These are phyloP conservation scores for Entomortierella beljakovae DNA, from an alignment of 192 early-diverging fungal species.

Conservation along the genomic window DNA sequence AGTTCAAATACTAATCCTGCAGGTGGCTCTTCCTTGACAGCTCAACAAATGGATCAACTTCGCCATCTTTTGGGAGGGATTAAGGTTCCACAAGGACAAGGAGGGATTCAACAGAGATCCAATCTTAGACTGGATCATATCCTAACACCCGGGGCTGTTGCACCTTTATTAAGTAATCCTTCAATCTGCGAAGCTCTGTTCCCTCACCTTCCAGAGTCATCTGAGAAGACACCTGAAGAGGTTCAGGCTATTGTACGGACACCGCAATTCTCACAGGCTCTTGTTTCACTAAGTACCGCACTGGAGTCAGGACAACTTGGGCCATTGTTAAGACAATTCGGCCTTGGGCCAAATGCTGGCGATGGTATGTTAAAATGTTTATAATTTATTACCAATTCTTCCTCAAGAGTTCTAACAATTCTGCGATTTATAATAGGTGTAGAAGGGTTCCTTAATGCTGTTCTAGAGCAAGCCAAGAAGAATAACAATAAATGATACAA, in stretches of 20 bases:
- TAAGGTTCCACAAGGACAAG: slow-evolving; percentile 56
- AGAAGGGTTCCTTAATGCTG: slow-evolving; percentile 55
- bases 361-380: slow-evolving; percentile 39
- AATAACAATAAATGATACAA: slow-evolving; percentile 9
- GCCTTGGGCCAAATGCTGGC: slow-evolving; percentile 61
- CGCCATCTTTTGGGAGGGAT: slow-evolving; percentile 59
- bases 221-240: slow-evolving; percentile 58
- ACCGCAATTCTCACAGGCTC: slow-evolving; percentile 63
- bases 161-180: slow-evolving; percentile 54
- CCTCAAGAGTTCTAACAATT: not conserved
- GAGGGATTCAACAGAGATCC: slow-evolving; percentile 24
- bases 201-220: slow-evolving; percentile 58
- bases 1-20: slow-evolving; percentile 1
- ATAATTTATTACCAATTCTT: not conserved
- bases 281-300: slow-evolving; percentile 62
- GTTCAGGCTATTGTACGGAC: slow-evolving; percentile 59
- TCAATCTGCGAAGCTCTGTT: slow-evolving; percentile 60
- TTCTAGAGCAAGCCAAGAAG: slow-evolving; percentile 57
- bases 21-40: slow-evolving; percentile 31
- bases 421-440: slow-evolving; percentile 36
- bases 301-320: slow-evolving; percentile 66
- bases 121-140: slow-evolving; percentile 55
- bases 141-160: slow-evolving; percentile 51
- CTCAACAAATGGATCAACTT: slow-evolving; percentile 58
- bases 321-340: slow-evolving; percentile 60